Evolutionary conservation across 805 yeast genomes (phyloP), one percentile per base, ranked within the genome.

Genomic region (Saccharomycodes ludwigii): DNA sequence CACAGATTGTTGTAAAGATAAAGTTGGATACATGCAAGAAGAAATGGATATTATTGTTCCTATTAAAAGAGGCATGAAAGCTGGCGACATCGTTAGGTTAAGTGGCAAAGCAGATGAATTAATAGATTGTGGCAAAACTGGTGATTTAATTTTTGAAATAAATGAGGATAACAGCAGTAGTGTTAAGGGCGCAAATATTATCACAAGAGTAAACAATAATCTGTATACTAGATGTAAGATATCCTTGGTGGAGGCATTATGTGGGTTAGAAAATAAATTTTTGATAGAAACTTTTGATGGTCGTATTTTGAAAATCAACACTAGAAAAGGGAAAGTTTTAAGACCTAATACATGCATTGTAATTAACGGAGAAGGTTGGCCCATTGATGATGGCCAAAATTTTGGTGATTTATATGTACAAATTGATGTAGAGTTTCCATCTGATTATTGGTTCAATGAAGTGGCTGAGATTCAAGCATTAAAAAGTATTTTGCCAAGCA

Each of bases 301-400:
- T 12, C 71, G 96, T 39, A 69, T 73, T 22, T 53, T 85, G 10
- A 67, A 67, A 32, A 50, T 86, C 10, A 59, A 71, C 1, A 68
- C 77, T 0, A 85, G 86, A 1, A 58, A 66, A 4, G 96, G 96
- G 2, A 78, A 77, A 52, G 94, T 88, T 5, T 47, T 85, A 5
- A 67, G 76, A 44, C 95, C 95, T 0, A 77, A 79, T 6, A 82
- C 83, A 40, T 66, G 59, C 34, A 51, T 86, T 21, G 64, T 73
- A 37, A 59, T 86, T 9, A 54, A 64, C 24, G 68, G 68, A 25
- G 94, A 84, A 52, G 96, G 96, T 4, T 83, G 88, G 93, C 95
- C 95, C 1, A 46, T 68, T 4, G 56, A 58, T 36, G 41, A 43
- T 22, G 47, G 38, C 26, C 48, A 37, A 9, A 47, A 42, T 38